Conservation (phyloP, 164 flowering plant genomes). For the Nymphaea colorata region DNA sequence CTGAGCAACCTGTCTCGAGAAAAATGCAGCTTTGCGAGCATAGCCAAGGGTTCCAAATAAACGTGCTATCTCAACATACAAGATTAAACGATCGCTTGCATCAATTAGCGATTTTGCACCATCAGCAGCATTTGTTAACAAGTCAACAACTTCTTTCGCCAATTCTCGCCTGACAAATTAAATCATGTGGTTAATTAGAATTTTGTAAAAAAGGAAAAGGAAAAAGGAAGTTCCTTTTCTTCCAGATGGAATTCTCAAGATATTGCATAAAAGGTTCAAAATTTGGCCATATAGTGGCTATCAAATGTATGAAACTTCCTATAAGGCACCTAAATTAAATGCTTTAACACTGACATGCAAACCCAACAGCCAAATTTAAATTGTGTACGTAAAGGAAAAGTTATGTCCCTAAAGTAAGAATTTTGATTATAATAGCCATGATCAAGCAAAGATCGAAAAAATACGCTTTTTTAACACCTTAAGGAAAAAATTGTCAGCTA, state of each 20-base stretch:
- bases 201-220: too few species aligned
- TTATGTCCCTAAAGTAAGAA: too few species aligned
- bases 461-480: too few species aligned
- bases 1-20: conserved; percentile 96
- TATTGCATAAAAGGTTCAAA: background rate
- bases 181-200: background rate
- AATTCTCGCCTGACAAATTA: conserved; percentile 45
- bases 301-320: background rate
- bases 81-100: conserved; percentile 81
- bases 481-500: too few species aligned
- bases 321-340: too few species aligned
- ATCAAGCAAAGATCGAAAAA: too few species aligned
- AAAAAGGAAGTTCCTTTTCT: background rate
- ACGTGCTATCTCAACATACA: conserved; percentile 93
- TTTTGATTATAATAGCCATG: too few species aligned
- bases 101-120: conserved; percentile 96
- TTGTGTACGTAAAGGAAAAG: too few species aligned
- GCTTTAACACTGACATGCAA: too few species aligned
- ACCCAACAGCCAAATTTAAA: too few species aligned
- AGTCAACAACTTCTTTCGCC: conserved; percentile 85
- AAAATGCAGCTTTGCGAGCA: conserved; percentile 95
- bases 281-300: background rate
- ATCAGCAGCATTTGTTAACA: conserved; percentile 91
- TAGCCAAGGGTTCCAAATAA: conserved; percentile 88
- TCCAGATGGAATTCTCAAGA: background rate